Base-by-base conservation (phyloP, 371 early-diverging fungal species). In the Batrachochytrium dendrobatidis region DNA sequence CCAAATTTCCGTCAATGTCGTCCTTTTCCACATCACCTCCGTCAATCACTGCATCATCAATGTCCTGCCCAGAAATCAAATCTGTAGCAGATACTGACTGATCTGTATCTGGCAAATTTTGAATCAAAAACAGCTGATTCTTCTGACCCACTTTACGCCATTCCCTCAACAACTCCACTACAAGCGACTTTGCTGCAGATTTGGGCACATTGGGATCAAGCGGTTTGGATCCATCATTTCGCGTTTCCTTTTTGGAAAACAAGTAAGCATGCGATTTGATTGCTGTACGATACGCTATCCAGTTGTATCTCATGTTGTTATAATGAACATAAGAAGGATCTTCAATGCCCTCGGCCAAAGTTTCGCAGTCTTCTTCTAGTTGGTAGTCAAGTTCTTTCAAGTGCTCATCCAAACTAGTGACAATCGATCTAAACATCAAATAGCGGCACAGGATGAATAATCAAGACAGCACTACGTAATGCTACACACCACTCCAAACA, bases 251-350 rank as follows among this genome's bases (percentile, higher is more conserved):
- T n/a, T 39, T 39, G 39, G 48, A 7, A 28, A 46, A 46, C 4
- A 46, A 18, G 2, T 49, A 31, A 12, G 31, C 22, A 18, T 49
- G 50, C 25, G 18, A 26, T 18, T 18, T 3, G 8, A 49, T 7
- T n/a, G 50, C 50, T 2, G 18, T 17, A n/a, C 50, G 50, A 18
- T 12, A 49, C 3, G 50, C 22, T 8, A 17, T 26, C 50, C 50
- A 49, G 50, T 22, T 10, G 50, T 49, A 49, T 8, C 50, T 62
- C 63, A 58, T 61, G 61, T 71, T 61, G 20, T 61, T 63, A 20
- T 55, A 56, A 4, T 58, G 34, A 1, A 63, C 39, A 50, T 74
- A 74, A 58, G 71, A 66, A 20, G 62, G 63, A 55, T 74, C 75
- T 18, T 69, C 59, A 28, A 59, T 64, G 28, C 64, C 65, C n/a